Evolutionary conservation across 2,329 filamentous ascomycete species (phyloP).

Genomic region (Sphaerulina musiva): DNA sequence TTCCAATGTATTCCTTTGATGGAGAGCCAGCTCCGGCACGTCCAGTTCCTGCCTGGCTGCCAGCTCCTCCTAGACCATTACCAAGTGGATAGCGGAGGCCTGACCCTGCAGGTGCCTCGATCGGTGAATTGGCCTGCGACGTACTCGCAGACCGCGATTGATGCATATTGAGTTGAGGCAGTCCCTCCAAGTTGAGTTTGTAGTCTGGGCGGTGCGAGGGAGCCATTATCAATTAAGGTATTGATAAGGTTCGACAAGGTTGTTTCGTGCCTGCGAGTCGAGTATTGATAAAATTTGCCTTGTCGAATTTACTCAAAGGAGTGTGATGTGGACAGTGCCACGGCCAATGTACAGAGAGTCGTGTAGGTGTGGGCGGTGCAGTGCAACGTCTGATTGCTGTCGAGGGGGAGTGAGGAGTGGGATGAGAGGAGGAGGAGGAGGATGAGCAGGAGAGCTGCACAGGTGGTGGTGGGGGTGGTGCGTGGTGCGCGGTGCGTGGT

Average conservation of each 20-base stretch:
- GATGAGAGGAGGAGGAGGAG: too few relatives aligned
- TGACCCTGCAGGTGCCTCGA: conserved; percentile 61
- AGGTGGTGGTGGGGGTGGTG: not conserved
- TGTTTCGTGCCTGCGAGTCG: conserved; percentile 15
- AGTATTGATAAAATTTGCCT: conserved; percentile 6
- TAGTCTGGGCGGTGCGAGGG: conserved; percentile 69
- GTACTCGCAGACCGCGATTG: conserved; percentile 70
- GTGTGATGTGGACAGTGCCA: conserved; percentile 20
- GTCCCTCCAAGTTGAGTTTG: conserved; percentile 77
- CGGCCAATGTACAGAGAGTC: conserved; percentile 15
- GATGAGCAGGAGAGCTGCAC: not conserved
- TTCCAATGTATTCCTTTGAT: conserved; percentile 74
- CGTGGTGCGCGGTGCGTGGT: not conserved
- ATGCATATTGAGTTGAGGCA: conserved; percentile 57
- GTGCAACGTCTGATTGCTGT: conserved; percentile 2
- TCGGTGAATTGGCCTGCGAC: conserved; percentile 71
- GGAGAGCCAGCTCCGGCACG: conserved; percentile 91
- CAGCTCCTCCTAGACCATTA: conserved; percentile 51
- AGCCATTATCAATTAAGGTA: conserved; percentile 82
- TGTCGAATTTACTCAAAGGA: conserved; percentile 14
- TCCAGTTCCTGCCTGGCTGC: conserved; percentile 48
- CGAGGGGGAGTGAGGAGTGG: not conserved
- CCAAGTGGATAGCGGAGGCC: conserved; percentile 66
- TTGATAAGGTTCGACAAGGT: conserved; percentile 15
- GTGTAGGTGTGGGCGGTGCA: not conserved